Percentiles rank a stretch among this genome's conserved stretches.
Conservation (phyloP, 2,329 filamentous ascomycete genomes). For the Aspergillus japonicus region DNA sequence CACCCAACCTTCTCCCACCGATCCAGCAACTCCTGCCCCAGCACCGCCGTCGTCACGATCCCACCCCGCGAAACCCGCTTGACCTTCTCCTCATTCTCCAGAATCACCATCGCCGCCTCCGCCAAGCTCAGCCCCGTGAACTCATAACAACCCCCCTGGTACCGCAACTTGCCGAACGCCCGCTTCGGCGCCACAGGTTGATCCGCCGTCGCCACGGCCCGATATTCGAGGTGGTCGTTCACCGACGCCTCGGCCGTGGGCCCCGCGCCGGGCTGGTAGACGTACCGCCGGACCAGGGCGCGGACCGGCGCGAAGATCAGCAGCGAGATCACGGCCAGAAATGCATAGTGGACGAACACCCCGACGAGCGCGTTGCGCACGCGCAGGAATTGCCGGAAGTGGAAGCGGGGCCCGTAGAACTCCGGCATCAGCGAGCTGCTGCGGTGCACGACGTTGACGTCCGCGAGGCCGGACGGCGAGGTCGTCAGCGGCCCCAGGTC, state of each 20-base stretch:
- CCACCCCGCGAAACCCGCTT: conserved; percentile 45
- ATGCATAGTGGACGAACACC: conserved; percentile 48
- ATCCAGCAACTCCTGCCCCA: conserved; percentile 49
- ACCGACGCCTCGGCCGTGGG: conserved; percentile 44
- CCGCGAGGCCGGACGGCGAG: conserved; percentile 52
- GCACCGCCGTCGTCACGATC: conserved; percentile 48
- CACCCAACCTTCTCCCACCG: conserved; percentile 46
- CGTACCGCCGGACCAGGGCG: conserved; percentile 47
- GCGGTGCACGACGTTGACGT: conserved; percentile 59
- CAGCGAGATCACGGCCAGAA: conserved; percentile 48
- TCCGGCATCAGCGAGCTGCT: conserved; percentile 58
- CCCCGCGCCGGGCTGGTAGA: conserved; percentile 54
- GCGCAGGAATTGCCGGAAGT: conserved; percentile 57
- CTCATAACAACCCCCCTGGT: conserved; percentile 44
- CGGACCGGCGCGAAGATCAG: conserved; percentile 55
- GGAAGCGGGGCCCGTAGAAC: conserved; percentile 60
- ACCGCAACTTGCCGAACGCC: conserved; percentile 44
- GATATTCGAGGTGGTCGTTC: conserved; percentile 43
- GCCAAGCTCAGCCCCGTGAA: conserved; percentile 46
- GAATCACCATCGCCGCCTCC: conserved; percentile 47
- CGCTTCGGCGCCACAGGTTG: conserved; percentile 36
- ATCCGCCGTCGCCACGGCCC: conserved; percentile 48
- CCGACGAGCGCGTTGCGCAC: conserved; percentile 52
- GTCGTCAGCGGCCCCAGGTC: conserved; percentile 60
- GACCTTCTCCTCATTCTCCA: conserved; percentile 43